Conservation (phyloP, 2,329 filamentous ascomycete species). For the Cercospora sp. region DNA sequence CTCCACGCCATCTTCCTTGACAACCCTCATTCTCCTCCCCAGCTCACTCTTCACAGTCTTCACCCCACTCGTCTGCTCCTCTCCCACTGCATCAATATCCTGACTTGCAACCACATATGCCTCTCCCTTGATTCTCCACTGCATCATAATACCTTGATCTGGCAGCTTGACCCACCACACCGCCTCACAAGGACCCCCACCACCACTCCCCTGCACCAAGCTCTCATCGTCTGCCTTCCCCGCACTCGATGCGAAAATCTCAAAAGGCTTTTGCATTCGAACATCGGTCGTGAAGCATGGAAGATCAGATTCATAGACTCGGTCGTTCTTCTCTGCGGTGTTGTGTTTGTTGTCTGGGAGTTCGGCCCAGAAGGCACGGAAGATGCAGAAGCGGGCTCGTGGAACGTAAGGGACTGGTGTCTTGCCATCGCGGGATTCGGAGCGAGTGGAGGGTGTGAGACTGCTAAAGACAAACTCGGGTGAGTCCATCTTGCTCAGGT, state of each 20-base stretch:
- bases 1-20: slow-evolving; percentile 46
- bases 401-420: slow-evolving; percentile 48
- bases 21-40: slow-evolving; percentile 62
- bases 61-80: slow-evolving; percentile 54
- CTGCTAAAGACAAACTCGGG: slow-evolving; percentile 56
- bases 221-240: slow-evolving; percentile 49
- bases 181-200: slow-evolving; percentile 74
- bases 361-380: slow-evolving; percentile 78
- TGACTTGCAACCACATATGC: slow-evolving; percentile 70
- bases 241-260: slow-evolving; percentile 61
- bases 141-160: slow-evolving; percentile 59
- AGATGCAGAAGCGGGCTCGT: slow-evolving; percentile 77
- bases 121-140: slow-evolving; percentile 81
- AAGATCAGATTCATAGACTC: slow-evolving; percentile 72
- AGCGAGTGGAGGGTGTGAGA: slow-evolving; percentile 39
- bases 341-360: slow-evolving; percentile 74
- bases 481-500: slow-evolving; percentile 51
- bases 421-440: slow-evolving; percentile 34
- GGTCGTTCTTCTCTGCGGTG: slow-evolving; percentile 68
- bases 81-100: slow-evolving; percentile 59
- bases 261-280: slow-evolving; percentile 78
- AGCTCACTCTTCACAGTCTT: slow-evolving; percentile 62
- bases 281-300: slow-evolving; percentile 84
- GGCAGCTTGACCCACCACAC: slow-evolving; percentile 70
- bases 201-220: slow-evolving; percentile 55